phyloP scores from a whole-genome alignment of 768 basidiomycete genomes.

The Erythrobasidium yunnanense region DNA sequence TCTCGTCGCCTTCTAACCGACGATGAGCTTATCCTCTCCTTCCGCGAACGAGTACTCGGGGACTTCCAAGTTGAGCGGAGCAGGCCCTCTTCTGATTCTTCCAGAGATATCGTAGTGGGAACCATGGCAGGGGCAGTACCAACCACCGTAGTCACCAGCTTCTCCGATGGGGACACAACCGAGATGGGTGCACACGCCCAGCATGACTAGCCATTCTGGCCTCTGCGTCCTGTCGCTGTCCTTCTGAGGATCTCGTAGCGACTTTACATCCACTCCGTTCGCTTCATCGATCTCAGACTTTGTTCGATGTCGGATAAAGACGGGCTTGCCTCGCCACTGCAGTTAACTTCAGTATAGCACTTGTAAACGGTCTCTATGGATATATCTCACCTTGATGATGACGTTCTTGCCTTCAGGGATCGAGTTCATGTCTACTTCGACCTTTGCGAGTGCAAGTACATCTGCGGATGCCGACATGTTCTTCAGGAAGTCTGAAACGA shows the following conservation, averaged over 20 bases:
- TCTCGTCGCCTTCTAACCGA: no score
- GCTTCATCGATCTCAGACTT: constrained; percentile 85
- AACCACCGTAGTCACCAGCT: constrained; percentile 75
- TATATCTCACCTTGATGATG: constrained; percentile 53
- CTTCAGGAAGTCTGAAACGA: constrained; percentile 82
- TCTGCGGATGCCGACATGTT: constrained; percentile 97
- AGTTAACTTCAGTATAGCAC: constrained; percentile 32
- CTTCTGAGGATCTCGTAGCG: constrained; percentile 75
- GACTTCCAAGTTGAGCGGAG: constrained; percentile 94
- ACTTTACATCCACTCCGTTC: constrained; percentile 68
- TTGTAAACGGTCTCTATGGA: not conserved
- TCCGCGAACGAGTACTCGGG: constrained; percentile 30
- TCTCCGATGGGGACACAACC: constrained; percentile 93
- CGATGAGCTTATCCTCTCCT: constrained; percentile 28
- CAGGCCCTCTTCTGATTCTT: constrained; percentile 89
- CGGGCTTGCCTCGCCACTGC: constrained; percentile 98
- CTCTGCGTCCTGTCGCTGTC: constrained; percentile 82
- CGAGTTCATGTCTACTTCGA: constrained; percentile 75
- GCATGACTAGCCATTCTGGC: constrained; percentile 48
- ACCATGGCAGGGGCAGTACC: constrained; percentile 98
- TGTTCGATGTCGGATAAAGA: constrained; percentile 96
- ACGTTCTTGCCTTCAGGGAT: constrained; percentile 92
- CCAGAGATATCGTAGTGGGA: constrained; percentile 99
- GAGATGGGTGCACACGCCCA: constrained; percentile 82
- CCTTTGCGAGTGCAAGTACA: constrained; percentile 93